Percentiles rank a stretch among this genome's conserved stretches.
Conservation (phyloP, 1,284 basidiomycete species). For the Stygiomarasmius scandens region DNA sequence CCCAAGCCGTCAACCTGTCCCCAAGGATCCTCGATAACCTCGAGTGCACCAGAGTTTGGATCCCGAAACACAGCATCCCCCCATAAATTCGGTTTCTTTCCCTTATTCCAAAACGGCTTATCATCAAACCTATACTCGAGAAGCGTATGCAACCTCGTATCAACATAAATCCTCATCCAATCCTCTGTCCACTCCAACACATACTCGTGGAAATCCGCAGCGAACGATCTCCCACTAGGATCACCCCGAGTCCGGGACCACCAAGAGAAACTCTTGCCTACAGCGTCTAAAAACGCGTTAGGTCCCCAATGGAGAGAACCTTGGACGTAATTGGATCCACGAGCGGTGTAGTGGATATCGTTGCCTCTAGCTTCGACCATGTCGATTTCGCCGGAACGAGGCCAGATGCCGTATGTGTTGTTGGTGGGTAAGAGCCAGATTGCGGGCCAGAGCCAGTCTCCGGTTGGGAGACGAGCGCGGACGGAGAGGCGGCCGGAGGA, state of each 20-base stretch:
- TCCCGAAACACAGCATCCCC: slow-evolving; percentile 73
- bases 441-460: slow-evolving; percentile 68
- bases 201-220: slow-evolving; percentile 73
- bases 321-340: slow-evolving; percentile 76
- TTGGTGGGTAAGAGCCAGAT: slow-evolving; percentile 87
- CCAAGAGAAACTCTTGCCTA: slow-evolving; percentile 76
- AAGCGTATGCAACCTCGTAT: slow-evolving; percentile 71
- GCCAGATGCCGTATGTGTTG: slow-evolving; percentile 81
- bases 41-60: slow-evolving; percentile 48
- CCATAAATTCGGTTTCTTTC: slow-evolving; percentile 66
- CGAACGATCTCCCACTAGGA: slow-evolving; percentile 49
- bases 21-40: slow-evolving; percentile 74
- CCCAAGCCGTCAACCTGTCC: slow-evolving; percentile 15
- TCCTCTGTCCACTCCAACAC: slow-evolving; percentile 79
- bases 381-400: slow-evolving; percentile 74
- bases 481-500: slow-evolving; percentile 3
- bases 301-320: slow-evolving; percentile 89
- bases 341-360: slow-evolving; percentile 61
- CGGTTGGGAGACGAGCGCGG: slow-evolving; percentile 4
- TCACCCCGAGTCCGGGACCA: slow-evolving; percentile 68
- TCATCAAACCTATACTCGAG: slow-evolving; percentile 62
- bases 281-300: slow-evolving; percentile 59
- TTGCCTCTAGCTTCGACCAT: slow-evolving; percentile 56
- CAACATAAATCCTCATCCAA: slow-evolving; percentile 79
- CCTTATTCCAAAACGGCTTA: slow-evolving; percentile 7